phyloP scores from a whole-genome alignment of 2,329 filamentous ascomycete genomes.

The Nigrograna mackinnonii region DNA sequence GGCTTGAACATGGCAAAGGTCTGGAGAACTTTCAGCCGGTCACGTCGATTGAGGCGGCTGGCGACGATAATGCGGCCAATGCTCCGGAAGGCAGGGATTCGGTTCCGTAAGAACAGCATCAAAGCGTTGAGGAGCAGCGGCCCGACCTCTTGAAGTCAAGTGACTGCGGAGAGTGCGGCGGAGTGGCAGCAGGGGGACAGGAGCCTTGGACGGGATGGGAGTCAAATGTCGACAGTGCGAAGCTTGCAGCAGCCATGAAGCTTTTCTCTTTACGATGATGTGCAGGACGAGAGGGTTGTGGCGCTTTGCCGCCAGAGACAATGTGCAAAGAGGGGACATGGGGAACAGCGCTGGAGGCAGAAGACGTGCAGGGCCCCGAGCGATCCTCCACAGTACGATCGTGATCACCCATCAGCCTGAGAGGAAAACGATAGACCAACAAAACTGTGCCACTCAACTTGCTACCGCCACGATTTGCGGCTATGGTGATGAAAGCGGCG shows the following conservation, averaged over 20 bases:
- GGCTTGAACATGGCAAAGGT: constrained; percentile 76
- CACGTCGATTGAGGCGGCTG: constrained; percentile 34
- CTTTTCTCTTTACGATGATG: constrained; percentile 32
- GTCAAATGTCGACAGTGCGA: constrained; percentile 25
- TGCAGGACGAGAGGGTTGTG: constrained; percentile 37
- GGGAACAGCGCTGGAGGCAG: constrained; percentile 18
- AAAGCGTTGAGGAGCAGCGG: constrained; percentile 45
- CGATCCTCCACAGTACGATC: constrained; percentile 28
- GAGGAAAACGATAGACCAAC: constrained; percentile 13
- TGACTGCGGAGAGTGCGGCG: constrained; percentile 33
- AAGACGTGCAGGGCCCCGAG: constrained; percentile 27
- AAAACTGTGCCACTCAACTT: constrained; percentile 33
- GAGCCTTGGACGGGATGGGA: constrained; percentile 31
- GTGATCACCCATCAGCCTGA: constrained; percentile 16
- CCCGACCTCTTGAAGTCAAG: constrained; percentile 41
- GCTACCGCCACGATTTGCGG: constrained; percentile 31
- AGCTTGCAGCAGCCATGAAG: constrained; percentile 23
- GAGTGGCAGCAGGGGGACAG: constrained; percentile 29
- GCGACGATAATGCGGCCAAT: constrained; percentile 35
- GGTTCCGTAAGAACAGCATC: constrained; percentile 39
- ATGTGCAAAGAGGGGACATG: constrained; percentile 17
- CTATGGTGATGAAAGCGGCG: constrained; percentile 17
- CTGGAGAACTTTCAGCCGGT: constrained; percentile 55
- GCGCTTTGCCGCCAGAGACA: constrained; percentile 23
- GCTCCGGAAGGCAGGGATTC: constrained; percentile 39